These are phyloP conservation scores for Chiua virens DNA, from an alignment of 768 basidiomycete genomes.

Conservation along the genomic window DNA sequence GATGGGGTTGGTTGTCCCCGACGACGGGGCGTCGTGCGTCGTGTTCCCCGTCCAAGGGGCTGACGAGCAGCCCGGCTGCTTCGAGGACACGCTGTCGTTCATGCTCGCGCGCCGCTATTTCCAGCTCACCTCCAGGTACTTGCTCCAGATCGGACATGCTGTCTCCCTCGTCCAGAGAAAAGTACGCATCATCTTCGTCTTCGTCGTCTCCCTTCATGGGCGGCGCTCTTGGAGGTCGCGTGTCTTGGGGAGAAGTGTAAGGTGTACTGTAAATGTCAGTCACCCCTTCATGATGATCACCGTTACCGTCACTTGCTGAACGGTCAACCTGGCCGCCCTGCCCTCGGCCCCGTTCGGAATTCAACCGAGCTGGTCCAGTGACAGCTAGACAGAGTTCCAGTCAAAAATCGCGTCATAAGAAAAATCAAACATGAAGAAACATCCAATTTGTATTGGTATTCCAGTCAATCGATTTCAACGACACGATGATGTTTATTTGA, in stretches of 20 bases:
- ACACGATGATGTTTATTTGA: constrained; percentile 7
- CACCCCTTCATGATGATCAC: constrained; percentile 4
- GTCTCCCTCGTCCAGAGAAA: constrained; percentile 29
- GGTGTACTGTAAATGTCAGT: constrained; percentile 27
- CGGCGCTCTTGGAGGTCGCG: constrained; percentile 2
- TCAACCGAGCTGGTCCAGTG: neutral
- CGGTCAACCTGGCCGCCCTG: neutral
- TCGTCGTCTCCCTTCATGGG: constrained; percentile 27
- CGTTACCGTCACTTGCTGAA: constrained; percentile 1
- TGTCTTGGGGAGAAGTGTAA: constrained; percentile 17
- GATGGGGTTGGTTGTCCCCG: constrained; percentile 4
- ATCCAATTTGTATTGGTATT: constrained; percentile 17
- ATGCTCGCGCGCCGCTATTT: constrained; percentile 60
- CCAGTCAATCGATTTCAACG: neutral
- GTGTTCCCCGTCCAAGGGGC: constrained; percentile 26
- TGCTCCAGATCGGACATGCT: neutral
- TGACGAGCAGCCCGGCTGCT: constrained; percentile 82
- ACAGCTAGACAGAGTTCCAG: neutral
- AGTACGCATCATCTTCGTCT: constrained; percentile 35
- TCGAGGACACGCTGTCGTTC: constrained; percentile 85
- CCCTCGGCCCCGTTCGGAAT: neutral
- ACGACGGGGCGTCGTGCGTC: neutral
- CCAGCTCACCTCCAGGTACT: constrained; percentile 32
- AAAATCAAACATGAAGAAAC: constrained; percentile 6
- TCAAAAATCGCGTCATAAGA: constrained; percentile 9